Evolutionary conservation across 768 basidiomycete species (phyloP), one percentile per base, ranked within the genome.

Genomic region (Russula foetens): DNA sequence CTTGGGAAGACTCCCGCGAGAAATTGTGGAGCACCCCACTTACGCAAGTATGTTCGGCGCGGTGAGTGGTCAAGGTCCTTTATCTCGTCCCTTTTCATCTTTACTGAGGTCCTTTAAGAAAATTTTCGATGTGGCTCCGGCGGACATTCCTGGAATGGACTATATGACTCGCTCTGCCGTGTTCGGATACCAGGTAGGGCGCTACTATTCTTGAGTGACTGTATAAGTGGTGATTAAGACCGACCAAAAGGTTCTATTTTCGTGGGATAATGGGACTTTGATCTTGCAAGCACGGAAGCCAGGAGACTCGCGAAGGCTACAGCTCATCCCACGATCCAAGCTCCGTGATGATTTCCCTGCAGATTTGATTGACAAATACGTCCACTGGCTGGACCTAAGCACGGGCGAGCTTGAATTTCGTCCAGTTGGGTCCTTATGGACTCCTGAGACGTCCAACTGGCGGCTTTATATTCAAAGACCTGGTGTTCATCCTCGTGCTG

Each of bases 21-120:
- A 63, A 0, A 75, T 80, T 26, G 44, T 67, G 2, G 49, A 29
- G 0, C 72, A 79, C 63, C 31, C 69, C 1, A 64, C 69, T 1
- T 81, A 77, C 59, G 47, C 46, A 15, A 67, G 70, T 7, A 57
- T 79, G n/a, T 74, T 81, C 45, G 70, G 71, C 28, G 38, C 70
- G 15, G 77, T 62, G 52, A 38, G 58, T 28, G 8, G 11, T 48
- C 38, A 21, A 29, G 9, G 4, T n/a, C n/a, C n/a, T 5, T 21
- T 11, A 8, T 9, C n/a, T n/a, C n/a, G n/a, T 4, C 0, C 17
- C 28, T 23, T 28, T 41, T 9, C 9, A 15, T 8, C n/a, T 3
- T 19, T 4, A 3, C 31, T 50, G 28, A 53, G 0, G 50, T 3
- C 3, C 8, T 24, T 33, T 38, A 44, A 62, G 61, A 52, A 38